Evolutionary conservation across 768 basidiomycete genomes (phyloP), one percentile per base, ranked within the genome.

Genomic region (Cystobasidium onofrii): DNA sequence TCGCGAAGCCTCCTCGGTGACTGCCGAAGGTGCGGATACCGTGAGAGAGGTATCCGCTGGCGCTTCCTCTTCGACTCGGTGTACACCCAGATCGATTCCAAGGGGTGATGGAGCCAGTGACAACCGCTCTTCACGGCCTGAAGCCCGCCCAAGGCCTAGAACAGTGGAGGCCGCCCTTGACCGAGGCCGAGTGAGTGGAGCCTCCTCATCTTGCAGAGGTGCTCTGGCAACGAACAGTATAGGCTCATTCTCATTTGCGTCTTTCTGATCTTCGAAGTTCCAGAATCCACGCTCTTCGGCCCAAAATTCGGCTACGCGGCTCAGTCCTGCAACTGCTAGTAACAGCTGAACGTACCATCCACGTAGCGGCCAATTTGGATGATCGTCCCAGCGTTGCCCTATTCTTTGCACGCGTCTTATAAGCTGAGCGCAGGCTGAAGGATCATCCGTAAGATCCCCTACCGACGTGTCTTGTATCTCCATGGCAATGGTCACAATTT

Each of bases 201-300:
- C 85, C 85, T 86, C 82, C 36, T 91, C 90, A 43, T 88, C 89
- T 23, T 75, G 75, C 13, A 52, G 41, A 1, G 86, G 86, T 0
- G 95, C 89, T 81, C 95, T 96, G 81, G 92, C 89, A 70, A 98
- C 92, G 79, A 98, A 98, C 76, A 89, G 87, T 63, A 98, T 83
- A 0, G 92, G 91, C 76, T 97, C 95, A 71, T 91, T 92, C 74
- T 91, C 88, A 55, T 90, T 90, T 75, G 90, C 89, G 57, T 76
- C 77, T 15, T 77, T 76, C 57, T 81, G 81, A 2, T 83, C 81
- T 79, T 92, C 91, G 80, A 97, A 98, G 79, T 96, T 96, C 96
- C 96, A 99, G 82, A 99, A 99, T 77, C 94, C 92, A 79, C 94
- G 94, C 84, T 98, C 95, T 13, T 96, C 96, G 81, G 96, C 94